A percentile compares a stretch with the other conserved stretches of the same genome.
phyloP scores from a whole-genome alignment of 208 protist species.

The Trypanosoma vivax region DNA sequence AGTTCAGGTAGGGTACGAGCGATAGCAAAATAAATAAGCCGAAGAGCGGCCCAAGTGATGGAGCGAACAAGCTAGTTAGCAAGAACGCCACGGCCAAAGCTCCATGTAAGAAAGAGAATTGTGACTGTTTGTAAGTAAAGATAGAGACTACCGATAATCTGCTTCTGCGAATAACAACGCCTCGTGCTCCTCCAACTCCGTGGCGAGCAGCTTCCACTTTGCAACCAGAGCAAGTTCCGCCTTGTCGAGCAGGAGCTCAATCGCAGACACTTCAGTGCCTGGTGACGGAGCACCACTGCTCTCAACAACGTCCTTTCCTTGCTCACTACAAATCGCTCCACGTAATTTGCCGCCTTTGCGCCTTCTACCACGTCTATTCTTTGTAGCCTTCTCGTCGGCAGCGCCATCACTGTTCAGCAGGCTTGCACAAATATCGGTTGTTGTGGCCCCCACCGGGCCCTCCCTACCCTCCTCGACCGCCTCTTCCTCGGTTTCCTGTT shows the following conservation, averaged over 20 bases:
- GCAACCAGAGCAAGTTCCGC: slow-evolving; percentile 4
- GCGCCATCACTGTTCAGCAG: no score
- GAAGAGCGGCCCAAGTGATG: not conserved
- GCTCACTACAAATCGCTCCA: no score
- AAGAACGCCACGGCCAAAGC: not conserved
- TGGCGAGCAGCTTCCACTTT: not conserved
- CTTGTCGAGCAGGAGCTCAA: slow-evolving; percentile 4
- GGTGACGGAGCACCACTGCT: no score
- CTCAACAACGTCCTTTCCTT: no score
- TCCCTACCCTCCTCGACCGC: not conserved
- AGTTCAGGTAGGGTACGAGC: no score
- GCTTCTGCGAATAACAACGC: slow-evolving; percentile 9
- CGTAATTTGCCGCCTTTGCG: no score
- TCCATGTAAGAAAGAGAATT: slow-evolving; percentile 4
- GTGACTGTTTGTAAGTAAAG: not conserved
- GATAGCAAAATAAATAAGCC: no score
- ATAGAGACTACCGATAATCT: not conserved
- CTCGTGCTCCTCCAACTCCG: not conserved
- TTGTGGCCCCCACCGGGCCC: no score
- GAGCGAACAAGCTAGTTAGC: not conserved
- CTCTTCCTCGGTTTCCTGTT: not conserved
- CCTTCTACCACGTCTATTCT: no score
- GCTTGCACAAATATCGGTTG: no score
- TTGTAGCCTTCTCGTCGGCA: no score
- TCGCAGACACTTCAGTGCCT: not conserved